A percentile compares a stretch with the other conserved stretches of the same genome.
These are phyloP conservation scores for Chamaenerion angustifolium DNA, from an alignment of 345 rosid genomes.

Conservation along the genomic window DNA sequence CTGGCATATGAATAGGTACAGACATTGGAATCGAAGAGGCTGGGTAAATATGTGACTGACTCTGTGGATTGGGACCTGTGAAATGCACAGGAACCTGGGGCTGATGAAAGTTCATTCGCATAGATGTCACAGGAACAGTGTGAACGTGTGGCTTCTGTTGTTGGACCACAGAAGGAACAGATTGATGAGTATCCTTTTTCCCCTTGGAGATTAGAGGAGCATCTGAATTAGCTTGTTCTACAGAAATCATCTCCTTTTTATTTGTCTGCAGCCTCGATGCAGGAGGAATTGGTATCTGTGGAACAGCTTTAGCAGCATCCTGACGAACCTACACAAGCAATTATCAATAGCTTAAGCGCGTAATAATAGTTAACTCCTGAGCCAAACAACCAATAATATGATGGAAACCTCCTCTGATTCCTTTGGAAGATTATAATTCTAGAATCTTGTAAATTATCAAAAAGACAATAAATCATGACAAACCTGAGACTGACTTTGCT, in stretches of 20 bases:
- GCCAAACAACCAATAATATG: too few species aligned
- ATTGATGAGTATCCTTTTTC: constrained; percentile 46
- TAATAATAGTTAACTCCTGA: not conserved
- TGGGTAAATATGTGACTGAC: constrained; percentile 58
- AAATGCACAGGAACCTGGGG: constrained; percentile 55
- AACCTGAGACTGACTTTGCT: constrained; percentile 88
- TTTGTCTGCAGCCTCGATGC: constrained; percentile 38
- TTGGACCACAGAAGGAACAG: constrained; percentile 29
- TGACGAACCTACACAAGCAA: constrained; percentile 55
- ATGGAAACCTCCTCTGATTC: too few species aligned
- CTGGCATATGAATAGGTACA: constrained; percentile 25
- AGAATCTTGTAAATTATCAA: not conserved
- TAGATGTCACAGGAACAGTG: constrained; percentile 41
- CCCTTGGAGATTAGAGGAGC: constrained; percentile 27
- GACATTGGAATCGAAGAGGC: constrained; percentile 25
- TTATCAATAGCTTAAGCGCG: not conserved
- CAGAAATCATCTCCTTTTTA: constrained; percentile 28
- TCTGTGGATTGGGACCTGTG: constrained; percentile 54
- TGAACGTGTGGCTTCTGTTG: constrained; percentile 43
- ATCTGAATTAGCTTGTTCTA: constrained; percentile 38
- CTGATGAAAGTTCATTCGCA: constrained; percentile 67
- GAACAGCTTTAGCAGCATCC: constrained; percentile 34
- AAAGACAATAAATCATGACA: not conserved
- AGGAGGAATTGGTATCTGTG: constrained; percentile 38
- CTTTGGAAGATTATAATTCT: too few species aligned